A percentile compares a stretch with the other conserved stretches of the same genome.
These are phyloP conservation scores for Cryptococcus sp. DNA, from an alignment of 1,284 basidiomycete species.

Conservation along the genomic window DNA sequence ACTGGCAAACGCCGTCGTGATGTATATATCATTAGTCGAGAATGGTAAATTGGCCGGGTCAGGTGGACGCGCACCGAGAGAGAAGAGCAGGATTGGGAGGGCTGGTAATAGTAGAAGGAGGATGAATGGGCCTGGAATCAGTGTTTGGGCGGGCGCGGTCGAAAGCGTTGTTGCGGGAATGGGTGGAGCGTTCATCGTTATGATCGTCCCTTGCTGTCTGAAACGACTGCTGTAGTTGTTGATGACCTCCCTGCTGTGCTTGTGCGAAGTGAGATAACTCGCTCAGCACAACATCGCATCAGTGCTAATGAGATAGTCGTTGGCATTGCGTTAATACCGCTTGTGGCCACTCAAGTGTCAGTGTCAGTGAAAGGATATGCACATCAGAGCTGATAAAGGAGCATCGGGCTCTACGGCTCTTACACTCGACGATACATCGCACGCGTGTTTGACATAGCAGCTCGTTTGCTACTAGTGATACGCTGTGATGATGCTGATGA, in stretches of 20 bases:
- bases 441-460: too few species aligned
- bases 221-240: background rate
- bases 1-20: conserved; percentile 32
- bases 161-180: conserved; percentile 1
- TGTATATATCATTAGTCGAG: conserved; percentile 33
- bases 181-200: background rate
- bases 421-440: background rate
- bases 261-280: too few species aligned
- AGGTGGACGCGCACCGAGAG: conserved; percentile 36
- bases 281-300: too few species aligned
- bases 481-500: too few species aligned
- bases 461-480: too few species aligned
- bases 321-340: background rate
- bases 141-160: conserved; percentile 15
- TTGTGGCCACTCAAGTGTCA: too few species aligned
- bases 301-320: too few species aligned
- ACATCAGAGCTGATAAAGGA: background rate
- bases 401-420: background rate
- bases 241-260: too few species aligned
- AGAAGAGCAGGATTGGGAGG: conserved; percentile 37
- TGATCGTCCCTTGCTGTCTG: background rate
- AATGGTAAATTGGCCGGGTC: conserved; percentile 30
- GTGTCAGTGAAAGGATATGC: conserved; percentile 2
- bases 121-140: conserved; percentile 38
- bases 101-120: conserved; percentile 35